A percentile compares a stretch with the other conserved stretches of the same genome.
Evolutionary conservation across 306 rosid genomes (phyloP).

Genomic region (Trichosanthes cucumerina): DNA sequence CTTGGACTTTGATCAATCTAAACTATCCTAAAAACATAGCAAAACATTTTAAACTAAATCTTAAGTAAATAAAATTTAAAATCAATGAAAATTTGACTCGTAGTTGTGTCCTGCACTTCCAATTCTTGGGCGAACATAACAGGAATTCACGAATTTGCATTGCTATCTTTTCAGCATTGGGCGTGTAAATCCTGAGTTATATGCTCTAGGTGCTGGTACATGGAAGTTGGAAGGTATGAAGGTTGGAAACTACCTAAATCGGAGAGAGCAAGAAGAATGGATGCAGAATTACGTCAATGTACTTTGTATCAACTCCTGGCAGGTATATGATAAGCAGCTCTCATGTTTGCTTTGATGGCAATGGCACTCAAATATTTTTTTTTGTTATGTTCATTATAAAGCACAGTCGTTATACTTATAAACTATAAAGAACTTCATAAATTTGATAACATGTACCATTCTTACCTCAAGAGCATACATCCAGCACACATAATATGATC

Average conservation of each 20-base stretch:
- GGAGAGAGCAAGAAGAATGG: constrained; percentile 44
- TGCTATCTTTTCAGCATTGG: constrained; percentile 61
- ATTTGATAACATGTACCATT: not conserved
- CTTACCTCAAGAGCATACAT: not conserved
- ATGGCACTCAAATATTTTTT: not conserved
- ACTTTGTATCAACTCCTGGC: constrained; percentile 90
- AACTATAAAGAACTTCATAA: not conserved
- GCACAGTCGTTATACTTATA: not conserved
- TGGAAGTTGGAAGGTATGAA: constrained; percentile 32
- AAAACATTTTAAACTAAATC: not conserved
- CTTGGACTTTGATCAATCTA: not conserved
- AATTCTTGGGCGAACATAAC: not conserved
- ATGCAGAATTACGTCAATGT: constrained; percentile 66
- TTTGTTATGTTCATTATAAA: not conserved
- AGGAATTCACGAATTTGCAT: not conserved
- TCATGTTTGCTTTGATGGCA: not conserved
- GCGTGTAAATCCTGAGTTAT: constrained; percentile 62
- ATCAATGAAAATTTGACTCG: not conserved
- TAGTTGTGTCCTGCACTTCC: not conserved
- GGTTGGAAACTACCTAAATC: constrained; percentile 23
- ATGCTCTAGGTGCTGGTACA: constrained; percentile 63
- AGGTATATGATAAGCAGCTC: constrained; percentile 33
- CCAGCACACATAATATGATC: not conserved
- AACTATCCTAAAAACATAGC: not conserved
- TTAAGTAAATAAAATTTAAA: not conserved